Base-by-base conservation (phyloP, 306 rosid genomes). In the Lathyrus aphaca region DNA sequence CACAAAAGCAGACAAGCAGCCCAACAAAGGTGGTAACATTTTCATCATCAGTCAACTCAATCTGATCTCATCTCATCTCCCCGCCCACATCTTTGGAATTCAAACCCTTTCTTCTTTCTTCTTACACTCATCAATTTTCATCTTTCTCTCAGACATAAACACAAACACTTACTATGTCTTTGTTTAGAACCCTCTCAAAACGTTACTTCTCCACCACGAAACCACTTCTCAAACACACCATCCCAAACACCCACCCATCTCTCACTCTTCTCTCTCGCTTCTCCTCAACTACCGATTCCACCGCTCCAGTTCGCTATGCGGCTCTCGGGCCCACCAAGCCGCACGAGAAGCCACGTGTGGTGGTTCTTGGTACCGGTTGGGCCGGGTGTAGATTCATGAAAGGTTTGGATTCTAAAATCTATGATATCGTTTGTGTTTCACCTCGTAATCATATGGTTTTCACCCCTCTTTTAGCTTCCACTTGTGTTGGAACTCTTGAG, bases 371-470 rank as follows among this genome's bases (percentile, higher is more conserved):
- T 0, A 13, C 99, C 1, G 99, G 99, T 4, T 94, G 97, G 99
- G 99, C 97, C 0, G 99, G 97, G 7, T 87, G 96, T 70, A 72
- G 99, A 56, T 73, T 91, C 23, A 84, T 94, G 97, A 94, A 94
- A 53, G 96, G 84, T 0, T 44, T 94, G 66, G 95, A 94, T 64
- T 77, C 99, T 8, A 11, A 49, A 30, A 43, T 65, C 35, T 94
- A 91, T 74, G 99, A 94, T 76, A 79, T 94, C 64, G 96, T 91
- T 32, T 94, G 99, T 43, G 96, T 94, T n/a, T 91, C 99, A 5
- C 99, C 97, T 39, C 84, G 99, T 42, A 94, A 94, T 29, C 99
- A 94, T 69, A 94, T 94, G 99, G 99, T 94, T 2, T 91, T 94
- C 77, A 94, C 99, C 5, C 99, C 99, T 19, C 84, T 94, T 35